Evolutionary conservation across 2,329 filamentous ascomycete genomes (phyloP).

Genomic region (Talaromyces verruculosus): DNA sequence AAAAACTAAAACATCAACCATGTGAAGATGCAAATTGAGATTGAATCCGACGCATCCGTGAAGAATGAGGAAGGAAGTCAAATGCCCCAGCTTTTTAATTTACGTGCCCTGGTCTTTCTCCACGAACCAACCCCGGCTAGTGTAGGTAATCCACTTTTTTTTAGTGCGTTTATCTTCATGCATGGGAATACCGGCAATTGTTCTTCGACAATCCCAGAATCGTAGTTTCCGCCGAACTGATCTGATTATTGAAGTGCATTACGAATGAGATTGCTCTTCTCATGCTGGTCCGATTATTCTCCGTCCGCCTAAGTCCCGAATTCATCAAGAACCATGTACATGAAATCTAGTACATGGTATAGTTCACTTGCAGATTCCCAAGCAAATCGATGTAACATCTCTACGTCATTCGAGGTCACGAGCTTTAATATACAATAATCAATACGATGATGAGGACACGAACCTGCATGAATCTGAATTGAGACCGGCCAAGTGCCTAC

Average conservation of each 20-base stretch:
- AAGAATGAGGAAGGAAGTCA: background rate
- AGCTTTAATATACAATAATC: background rate
- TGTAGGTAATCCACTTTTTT: background rate
- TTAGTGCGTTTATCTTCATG: background rate
- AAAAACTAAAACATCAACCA: background rate
- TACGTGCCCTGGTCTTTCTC: background rate
- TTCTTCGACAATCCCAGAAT: background rate
- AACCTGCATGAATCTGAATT: background rate
- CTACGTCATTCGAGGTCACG: constrained; percentile 2
- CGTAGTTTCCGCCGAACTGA: too few relatives aligned
- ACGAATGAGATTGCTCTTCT: background rate
- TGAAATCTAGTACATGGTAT: background rate
- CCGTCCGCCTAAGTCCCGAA: background rate
- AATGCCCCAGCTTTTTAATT: constrained; percentile 2
- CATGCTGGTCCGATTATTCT: background rate
- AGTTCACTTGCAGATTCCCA: background rate
- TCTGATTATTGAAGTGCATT: background rate
- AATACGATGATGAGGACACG: background rate
- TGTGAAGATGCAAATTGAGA: background rate
- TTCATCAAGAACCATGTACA: too few relatives aligned
- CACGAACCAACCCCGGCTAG: background rate
- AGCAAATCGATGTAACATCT: background rate
- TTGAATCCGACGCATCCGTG: background rate
- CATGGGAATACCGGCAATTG: background rate
- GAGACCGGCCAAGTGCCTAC: background rate